Conservation (phyloP, 495 filamentous ascomycete genomes). For the Extremus antarcticus region DNA sequence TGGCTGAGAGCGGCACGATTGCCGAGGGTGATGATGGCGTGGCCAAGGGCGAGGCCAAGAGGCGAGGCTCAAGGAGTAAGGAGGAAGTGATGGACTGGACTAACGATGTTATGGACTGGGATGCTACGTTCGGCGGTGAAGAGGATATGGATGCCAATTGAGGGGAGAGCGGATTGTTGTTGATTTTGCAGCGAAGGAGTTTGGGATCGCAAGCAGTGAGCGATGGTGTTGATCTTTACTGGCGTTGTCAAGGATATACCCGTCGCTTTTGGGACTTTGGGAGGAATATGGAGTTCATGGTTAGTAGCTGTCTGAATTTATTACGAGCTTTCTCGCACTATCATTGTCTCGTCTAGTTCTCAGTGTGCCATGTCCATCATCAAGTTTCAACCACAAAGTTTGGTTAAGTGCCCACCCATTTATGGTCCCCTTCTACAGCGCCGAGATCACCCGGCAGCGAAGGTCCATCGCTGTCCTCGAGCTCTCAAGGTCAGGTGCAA, state of each 20-base stretch:
- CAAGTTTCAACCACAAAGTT: too few species aligned
- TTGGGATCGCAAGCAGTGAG: background rate
- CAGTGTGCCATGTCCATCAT: too few species aligned
- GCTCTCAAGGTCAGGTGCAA: constrained; percentile 5
- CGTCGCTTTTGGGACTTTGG: background rate
- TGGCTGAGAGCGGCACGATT: background rate
- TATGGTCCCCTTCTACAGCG: constrained; percentile 1
- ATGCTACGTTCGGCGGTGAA: background rate
- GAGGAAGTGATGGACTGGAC: background rate
- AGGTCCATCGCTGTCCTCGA: background rate
- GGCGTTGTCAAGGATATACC: background rate
- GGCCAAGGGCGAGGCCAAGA: background rate
- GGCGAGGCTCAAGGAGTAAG: background rate
- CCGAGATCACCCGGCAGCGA: constrained; percentile 5
- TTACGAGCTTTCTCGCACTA: too few species aligned
- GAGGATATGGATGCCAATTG: background rate
- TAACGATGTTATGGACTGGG: background rate
- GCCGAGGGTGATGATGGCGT: too few species aligned
- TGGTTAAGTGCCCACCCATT: too few species aligned
- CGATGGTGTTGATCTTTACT: background rate
- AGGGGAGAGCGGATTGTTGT: background rate
- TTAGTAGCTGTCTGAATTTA: too few species aligned
- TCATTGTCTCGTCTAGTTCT: too few species aligned
- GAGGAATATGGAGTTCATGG: too few species aligned
- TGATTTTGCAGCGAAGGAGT: background rate